phyloP scores from a whole-genome alignment of 108 stramenopile genomes.

The Fistulifera pelliculosa region DNA sequence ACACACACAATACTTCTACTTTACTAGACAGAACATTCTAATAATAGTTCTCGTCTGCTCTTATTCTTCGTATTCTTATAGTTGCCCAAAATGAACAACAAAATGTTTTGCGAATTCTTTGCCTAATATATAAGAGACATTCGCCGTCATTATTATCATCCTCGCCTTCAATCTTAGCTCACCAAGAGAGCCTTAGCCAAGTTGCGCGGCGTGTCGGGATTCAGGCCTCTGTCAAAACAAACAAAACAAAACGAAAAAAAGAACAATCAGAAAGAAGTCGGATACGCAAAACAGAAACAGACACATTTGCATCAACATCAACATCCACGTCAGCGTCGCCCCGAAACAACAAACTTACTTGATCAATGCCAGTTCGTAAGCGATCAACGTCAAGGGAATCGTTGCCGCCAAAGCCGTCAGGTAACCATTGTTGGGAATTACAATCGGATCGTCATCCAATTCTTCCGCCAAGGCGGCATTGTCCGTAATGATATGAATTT shows the following conservation, averaged over 20 bases:
- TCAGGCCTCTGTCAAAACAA: constrained; percentile 63
- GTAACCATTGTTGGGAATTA: constrained; percentile 93
- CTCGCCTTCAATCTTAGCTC: constrained; percentile 48
- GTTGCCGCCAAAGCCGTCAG: constrained; percentile 92
- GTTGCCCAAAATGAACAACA: too few relatives aligned
- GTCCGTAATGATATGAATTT: constrained; percentile 95
- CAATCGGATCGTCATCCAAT: constrained; percentile 81
- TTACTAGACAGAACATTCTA: too few relatives aligned
- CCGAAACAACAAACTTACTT: constrained; percentile 37
- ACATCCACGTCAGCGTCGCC: constrained; percentile 1
- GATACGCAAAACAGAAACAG: neutral
- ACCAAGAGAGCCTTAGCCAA: constrained; percentile 99
- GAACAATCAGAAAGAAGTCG: neutral
- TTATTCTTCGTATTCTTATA: too few relatives aligned
- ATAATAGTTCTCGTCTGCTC: too few relatives aligned
- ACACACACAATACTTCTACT: too few relatives aligned
- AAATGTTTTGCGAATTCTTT: too few relatives aligned
- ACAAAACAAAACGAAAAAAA: too few relatives aligned
- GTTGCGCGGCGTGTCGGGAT: constrained; percentile 97
- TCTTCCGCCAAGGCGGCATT: constrained; percentile 72
- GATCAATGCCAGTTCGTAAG: constrained; percentile 95
- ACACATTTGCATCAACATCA: constrained; percentile 4
- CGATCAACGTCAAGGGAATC: constrained; percentile 91
- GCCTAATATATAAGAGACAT: too few relatives aligned
- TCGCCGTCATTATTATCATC: neutral